Conservation (phyloP, 202 grass and related monocot genomes). For the Digitaria exilis region DNA sequence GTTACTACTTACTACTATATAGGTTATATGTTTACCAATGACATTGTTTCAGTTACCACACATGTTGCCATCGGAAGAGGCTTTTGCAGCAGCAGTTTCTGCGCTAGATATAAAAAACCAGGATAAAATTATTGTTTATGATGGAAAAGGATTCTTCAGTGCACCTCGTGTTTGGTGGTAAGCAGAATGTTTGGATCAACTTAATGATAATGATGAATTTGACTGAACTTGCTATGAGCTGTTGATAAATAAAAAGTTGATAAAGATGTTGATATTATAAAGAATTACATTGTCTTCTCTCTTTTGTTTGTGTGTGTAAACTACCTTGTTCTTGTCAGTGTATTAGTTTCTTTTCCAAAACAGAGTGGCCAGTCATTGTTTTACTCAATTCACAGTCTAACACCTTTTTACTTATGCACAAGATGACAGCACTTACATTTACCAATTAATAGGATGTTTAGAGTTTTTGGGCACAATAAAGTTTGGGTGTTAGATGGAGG, state of each 20-base stretch:
- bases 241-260: not conserved
- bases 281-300: conserved; percentile 4
- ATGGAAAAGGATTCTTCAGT: conserved; percentile 84
- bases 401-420: conserved; percentile 9
- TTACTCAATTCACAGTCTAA: conserved; percentile 26
- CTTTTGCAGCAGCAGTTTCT: conserved; percentile 78
- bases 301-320: not conserved
- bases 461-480: conserved; percentile 81
- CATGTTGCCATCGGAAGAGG: conserved; percentile 86
- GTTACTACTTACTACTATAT: not conserved
- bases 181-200: conserved; percentile 1
- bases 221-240: not conserved
- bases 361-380: not conserved
- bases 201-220: not conserved
- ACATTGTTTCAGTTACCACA: conserved; percentile 70
- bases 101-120: conserved; percentile 72
- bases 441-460: conserved; percentile 73
- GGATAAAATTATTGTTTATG: conserved; percentile 86
- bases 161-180: conserved; percentile 96
- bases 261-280: not conserved
- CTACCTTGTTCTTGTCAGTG: not conserved
- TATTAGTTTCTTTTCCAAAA: not conserved
- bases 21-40: not conserved
- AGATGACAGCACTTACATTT: not conserved
- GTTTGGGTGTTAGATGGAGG: conserved; percentile 95